These are phyloP conservation scores for Chara braunii DNA, from an alignment of 139 green algal genomes.

Conservation along the genomic window DNA sequence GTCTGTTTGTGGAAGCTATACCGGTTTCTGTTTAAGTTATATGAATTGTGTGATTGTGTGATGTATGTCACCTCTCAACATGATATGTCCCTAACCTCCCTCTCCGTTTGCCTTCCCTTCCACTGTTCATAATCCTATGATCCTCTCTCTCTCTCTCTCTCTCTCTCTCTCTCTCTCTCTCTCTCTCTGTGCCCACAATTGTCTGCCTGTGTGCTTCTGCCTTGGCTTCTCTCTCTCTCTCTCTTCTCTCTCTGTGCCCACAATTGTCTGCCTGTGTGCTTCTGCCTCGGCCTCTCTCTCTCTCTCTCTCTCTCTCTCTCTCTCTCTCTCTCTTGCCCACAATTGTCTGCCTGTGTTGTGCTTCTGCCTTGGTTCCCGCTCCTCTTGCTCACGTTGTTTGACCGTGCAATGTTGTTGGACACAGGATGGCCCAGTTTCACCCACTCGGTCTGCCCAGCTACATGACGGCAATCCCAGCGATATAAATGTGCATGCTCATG, in stretches of 20 bases:
- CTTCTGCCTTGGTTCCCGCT: no score
- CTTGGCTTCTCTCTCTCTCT: neutral
- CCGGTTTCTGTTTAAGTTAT: no score
- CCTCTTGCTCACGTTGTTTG: neutral
- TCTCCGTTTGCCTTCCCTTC: no score
- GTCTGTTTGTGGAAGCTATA: no score
- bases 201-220: neutral
- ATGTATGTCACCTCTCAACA: no score
- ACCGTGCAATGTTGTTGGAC: slow-evolving; percentile 2
- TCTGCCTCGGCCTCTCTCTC: slow-evolving; percentile 4
- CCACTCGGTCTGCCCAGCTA: slow-evolving; percentile 20
- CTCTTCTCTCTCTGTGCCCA: neutral
- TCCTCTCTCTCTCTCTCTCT: slow-evolving; percentile 10
- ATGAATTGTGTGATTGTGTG: no score
- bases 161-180: slow-evolving; percentile 16
- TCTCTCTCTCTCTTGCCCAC: neutral
- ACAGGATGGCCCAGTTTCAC: neutral
- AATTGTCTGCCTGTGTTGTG: neutral
- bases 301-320: slow-evolving; percentile 2
- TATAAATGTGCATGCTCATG: neutral
- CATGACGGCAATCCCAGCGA: slow-evolving; percentile 12
- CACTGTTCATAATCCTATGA: no score
- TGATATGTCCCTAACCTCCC: no score
- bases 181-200: neutral
- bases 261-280: neutral